phyloP scores from a whole-genome alignment of 164 flowering plant genomes.

The Nelumbo lutea region DNA sequence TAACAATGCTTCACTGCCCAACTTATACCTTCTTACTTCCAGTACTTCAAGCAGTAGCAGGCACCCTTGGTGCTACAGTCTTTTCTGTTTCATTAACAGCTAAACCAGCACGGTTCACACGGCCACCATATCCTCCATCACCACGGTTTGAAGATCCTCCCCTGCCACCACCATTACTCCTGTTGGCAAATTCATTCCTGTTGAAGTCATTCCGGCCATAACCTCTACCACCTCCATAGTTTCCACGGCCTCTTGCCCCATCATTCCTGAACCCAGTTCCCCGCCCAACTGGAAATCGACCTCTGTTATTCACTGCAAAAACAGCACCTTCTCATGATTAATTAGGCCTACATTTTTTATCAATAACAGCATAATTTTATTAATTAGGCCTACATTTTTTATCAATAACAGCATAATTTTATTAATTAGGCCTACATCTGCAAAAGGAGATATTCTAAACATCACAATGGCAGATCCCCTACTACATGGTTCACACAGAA shows the following conservation, averaged over 20 bases:
- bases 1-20: too few relatives aligned
- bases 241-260: not conserved
- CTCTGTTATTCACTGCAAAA: constrained; percentile 22
- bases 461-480: too few relatives aligned
- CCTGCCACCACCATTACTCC: constrained; percentile 21
- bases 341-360: not conserved
- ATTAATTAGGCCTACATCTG: too few relatives aligned
- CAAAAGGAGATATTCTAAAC: too few relatives aligned
- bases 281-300: not conserved
- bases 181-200: constrained; percentile 29
- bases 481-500: too few relatives aligned
- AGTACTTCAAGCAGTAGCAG: constrained; percentile 38
- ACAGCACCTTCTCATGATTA: not conserved
- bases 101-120: constrained; percentile 34
- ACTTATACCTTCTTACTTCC: too few relatives aligned
- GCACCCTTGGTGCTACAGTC: constrained; percentile 30
- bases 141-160: constrained; percentile 38
- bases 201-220: not conserved
- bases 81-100: constrained; percentile 24
- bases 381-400: too few relatives aligned
- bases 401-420: too few relatives aligned
- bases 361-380: too few relatives aligned
- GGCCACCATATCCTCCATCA: constrained; percentile 40
- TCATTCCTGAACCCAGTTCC: not conserved
- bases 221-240: not conserved